Evolutionary conservation across 1,284 basidiomycete genomes (phyloP), one percentile per base, ranked within the genome.

Genomic region (Sporisorium exsertum): DNA sequence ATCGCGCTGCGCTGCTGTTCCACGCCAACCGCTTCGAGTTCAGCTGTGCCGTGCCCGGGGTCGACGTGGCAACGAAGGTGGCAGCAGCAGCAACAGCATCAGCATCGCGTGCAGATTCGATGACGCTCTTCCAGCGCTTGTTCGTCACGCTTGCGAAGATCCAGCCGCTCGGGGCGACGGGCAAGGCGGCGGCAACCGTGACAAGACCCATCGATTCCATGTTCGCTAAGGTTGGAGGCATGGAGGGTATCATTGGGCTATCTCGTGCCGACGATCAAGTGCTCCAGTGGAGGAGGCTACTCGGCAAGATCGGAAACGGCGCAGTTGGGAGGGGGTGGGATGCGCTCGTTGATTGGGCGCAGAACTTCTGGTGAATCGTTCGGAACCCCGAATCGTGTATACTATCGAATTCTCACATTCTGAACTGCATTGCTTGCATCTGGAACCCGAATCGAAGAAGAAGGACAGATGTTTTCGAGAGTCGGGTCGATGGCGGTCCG

Each of bases 11-110:
- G 22, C 68, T 81, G 6, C 58, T 73, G 32, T 85, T 83, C 58
- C 83, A 84, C 60, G 64, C 74, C 24, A 72, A 78, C 51, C 72
- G 84, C 10, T 81, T 82, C 66, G 78, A 74, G 20, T 84, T 81
- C 58, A 82, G 81, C 62, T 83, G 83, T 52, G 60, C 66, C 4
- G 47, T 76, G 2, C 73, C 73, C 2, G 61, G 51, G 16, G 51
- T 56, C 18, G 43, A 64, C 5, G 24, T 49, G 2, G 59, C 63
- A 16, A 61, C 74, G 1, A 35, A 51, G 20, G 27, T 59, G 56
- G 47, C 52, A 6, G 54, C 33, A 3, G 54, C 29, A 10, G 29
- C 29, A 32, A 5, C 33, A 3, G 54, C 29, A 10, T 5, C 29
- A 32, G 5, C 55, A 18, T 50, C 55, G 58, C 33, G 58, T 10